Conservation (phyloP, 2,329 filamentous ascomycete genomes). For the Pseudopithomyces maydicus region DNA sequence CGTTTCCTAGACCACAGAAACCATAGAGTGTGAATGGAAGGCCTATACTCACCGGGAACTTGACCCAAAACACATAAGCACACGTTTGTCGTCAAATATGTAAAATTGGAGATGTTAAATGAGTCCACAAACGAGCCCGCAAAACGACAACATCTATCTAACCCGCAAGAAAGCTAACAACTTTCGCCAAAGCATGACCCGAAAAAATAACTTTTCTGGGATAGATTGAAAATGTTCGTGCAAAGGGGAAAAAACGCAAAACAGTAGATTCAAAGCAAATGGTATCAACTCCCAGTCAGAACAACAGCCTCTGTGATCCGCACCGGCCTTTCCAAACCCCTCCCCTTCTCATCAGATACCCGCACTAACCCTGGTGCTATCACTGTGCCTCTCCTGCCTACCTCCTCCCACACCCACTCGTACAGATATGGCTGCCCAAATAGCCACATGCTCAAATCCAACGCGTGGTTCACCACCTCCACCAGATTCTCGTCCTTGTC, state of each 20-base stretch:
- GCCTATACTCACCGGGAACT: too few species aligned
- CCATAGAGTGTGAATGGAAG: too few species aligned
- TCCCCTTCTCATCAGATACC: conserved; percentile 11
- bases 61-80: too few species aligned
- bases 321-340: conserved; percentile 3
- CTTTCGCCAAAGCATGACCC: too few species aligned
- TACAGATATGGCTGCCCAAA: conserved; percentile 31
- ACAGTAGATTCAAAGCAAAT: not conserved
- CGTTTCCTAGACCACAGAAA: too few species aligned
- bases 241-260: not conserved
- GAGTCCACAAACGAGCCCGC: too few species aligned
- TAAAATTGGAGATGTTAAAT: too few species aligned
- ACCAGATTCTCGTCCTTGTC: conserved; percentile 37
- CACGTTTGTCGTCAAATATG: too few species aligned
- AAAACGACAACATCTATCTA: too few species aligned
- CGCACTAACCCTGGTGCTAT: conserved; percentile 29
- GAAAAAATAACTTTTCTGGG: too few species aligned
- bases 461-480: conserved; percentile 27
- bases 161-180: too few species aligned
- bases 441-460: conserved; percentile 36
- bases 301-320: conserved; percentile 11
- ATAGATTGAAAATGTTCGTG: too few species aligned
- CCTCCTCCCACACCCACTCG: conserved; percentile 33
- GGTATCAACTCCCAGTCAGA: not conserved
- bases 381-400: conserved; percentile 26